A percentile compares a stretch with the other conserved stretches of the same genome.
phyloP scores from a whole-genome alignment of 192 early-diverging fungal genomes.

The Lobosporangium transversale region DNA sequence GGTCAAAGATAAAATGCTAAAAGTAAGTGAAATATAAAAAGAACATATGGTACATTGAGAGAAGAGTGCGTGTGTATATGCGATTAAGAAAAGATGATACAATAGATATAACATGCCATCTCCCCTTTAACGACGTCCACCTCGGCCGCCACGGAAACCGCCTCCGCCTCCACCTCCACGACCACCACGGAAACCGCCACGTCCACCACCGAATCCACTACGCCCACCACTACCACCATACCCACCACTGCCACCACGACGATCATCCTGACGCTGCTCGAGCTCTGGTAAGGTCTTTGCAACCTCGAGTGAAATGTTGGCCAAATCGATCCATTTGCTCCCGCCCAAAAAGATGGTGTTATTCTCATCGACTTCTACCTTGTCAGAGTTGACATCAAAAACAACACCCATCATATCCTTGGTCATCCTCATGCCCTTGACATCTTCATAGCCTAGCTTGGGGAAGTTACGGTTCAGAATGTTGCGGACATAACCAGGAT shows the following conservation, averaged over 20 bases:
- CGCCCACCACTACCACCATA: slow-evolving; percentile 56
- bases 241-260: slow-evolving; percentile 53
- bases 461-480: slow-evolving; percentile 78
- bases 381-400: slow-evolving; percentile 79
- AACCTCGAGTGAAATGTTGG: slow-evolving; percentile 74
- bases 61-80: too few relatives aligned
- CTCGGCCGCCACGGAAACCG: slow-evolving; percentile 56
- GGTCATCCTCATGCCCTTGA: slow-evolving; percentile 83
- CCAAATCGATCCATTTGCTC: slow-evolving; percentile 73
- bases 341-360: slow-evolving; percentile 67
- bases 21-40: too few relatives aligned
- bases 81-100: not conserved
- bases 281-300: slow-evolving; percentile 84
- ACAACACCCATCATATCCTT: slow-evolving; percentile 84
- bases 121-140: slow-evolving; percentile 34
- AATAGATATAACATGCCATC: not conserved
- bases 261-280: slow-evolving; percentile 63
- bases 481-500: slow-evolving; percentile 85
- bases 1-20: too few relatives aligned
- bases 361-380: slow-evolving; percentile 71
- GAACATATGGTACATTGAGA: too few relatives aligned
- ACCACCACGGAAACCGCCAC: slow-evolving; percentile 50
- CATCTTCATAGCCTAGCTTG: slow-evolving; percentile 76
- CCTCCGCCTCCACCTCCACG: slow-evolving; percentile 51
- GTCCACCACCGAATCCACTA: slow-evolving; percentile 55